These are phyloP conservation scores for Babesia caballi DNA, from an alignment of 169 alveolate genomes.

Conservation along the genomic window DNA sequence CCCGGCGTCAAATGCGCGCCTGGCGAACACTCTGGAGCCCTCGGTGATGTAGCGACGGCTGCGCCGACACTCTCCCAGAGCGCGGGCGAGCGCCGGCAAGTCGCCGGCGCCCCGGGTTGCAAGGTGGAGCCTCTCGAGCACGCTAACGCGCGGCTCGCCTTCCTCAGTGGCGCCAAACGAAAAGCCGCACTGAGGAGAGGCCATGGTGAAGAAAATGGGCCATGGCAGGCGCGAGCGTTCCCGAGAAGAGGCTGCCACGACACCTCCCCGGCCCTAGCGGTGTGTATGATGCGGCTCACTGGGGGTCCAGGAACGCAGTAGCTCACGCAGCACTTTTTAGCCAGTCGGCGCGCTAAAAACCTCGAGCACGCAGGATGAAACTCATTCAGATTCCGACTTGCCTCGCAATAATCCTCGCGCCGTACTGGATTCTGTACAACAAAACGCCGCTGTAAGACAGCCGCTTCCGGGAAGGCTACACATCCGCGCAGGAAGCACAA, in stretches of 20 bases:
- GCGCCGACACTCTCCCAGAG: slow-evolving; percentile 6
- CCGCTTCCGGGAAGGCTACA: not conserved
- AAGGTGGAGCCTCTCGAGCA: slow-evolving; percentile 16
- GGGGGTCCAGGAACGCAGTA: no score
- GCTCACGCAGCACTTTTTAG: no score
- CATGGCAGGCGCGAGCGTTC: no score
- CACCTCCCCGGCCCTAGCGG: no score
- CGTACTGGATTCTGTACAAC: slow-evolving; percentile 46
- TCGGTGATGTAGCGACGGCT: slow-evolving; percentile 20
- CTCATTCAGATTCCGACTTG: slow-evolving; percentile 51
- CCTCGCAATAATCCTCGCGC: slow-evolving; percentile 34
- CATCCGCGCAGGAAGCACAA: slow-evolving; percentile 33
- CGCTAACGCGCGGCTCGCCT: not conserved
- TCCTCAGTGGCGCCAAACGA: not conserved
- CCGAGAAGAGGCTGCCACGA: no score
- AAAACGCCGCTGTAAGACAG: slow-evolving; percentile 37
- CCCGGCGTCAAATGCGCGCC: not conserved
- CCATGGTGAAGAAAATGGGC: not conserved
- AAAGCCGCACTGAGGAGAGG: not conserved
- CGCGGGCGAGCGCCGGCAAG: slow-evolving; percentile 1
- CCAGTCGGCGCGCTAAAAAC: no score
- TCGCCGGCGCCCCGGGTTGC: slow-evolving; percentile 35
- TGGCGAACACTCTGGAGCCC: not conserved
- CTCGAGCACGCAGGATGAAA: slow-evolving; percentile 36
- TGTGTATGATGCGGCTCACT: no score